Percentiles rank a stretch among this genome's conserved stretches.
These are phyloP conservation scores for Globisporangium spiculum DNA, from an alignment of 352 stramenopile species.

Conservation along the genomic window DNA sequence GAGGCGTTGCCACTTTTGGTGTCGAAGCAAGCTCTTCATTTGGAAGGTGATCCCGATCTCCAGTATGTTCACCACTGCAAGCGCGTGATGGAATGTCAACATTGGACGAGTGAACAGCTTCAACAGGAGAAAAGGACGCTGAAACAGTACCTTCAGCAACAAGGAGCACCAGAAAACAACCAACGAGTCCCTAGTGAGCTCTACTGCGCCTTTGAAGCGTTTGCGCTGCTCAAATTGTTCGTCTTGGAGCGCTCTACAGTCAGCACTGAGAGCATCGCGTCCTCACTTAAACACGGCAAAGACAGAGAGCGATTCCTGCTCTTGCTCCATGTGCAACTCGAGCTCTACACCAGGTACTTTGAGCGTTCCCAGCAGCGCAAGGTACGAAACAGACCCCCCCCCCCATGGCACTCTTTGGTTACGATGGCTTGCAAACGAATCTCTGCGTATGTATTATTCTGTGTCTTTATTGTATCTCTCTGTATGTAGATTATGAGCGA, in stretches of 20 bases:
- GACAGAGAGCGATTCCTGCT: constrained; percentile 17
- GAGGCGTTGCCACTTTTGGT: background rate
- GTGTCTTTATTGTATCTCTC: background rate
- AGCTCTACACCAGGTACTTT: constrained; percentile 58
- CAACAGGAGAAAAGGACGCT: constrained; percentile 32
- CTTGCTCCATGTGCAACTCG: constrained; percentile 45
- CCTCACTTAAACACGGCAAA: background rate
- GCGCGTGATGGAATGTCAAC: constrained; percentile 30
- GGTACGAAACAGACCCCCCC: no score
- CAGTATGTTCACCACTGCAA: constrained; percentile 9
- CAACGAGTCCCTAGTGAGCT: background rate
- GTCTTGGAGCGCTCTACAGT: constrained; percentile 26
- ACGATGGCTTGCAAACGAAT: background rate
- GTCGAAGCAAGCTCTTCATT: background rate
- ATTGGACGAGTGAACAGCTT: constrained; percentile 33
- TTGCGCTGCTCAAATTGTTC: constrained; percentile 63
- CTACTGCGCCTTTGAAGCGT: constrained; percentile 31
- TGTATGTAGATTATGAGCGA: constrained; percentile 30
- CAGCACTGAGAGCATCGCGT: background rate
- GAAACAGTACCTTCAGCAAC: constrained; percentile 26
- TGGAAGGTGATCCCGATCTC: constrained; percentile 15
- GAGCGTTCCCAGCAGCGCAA: constrained; percentile 34
- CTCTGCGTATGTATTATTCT: background rate
- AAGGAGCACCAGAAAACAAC: background rate
- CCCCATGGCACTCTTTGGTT: background rate